Evolutionary conservation across 257 asterid genomes (phyloP).

Genomic region (Fraxinus excelsior): DNA sequence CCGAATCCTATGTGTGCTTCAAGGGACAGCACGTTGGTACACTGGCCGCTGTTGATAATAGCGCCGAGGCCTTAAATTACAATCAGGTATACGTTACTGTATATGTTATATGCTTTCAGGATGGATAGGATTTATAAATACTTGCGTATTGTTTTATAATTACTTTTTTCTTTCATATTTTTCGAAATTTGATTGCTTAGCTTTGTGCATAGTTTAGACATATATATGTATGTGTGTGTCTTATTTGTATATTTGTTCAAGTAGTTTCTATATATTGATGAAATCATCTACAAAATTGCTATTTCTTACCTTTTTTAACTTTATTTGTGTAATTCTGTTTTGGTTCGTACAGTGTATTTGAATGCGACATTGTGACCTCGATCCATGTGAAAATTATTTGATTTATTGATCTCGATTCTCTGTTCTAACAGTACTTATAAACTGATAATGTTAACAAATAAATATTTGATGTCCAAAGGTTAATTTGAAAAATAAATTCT

Average conservation of each 20-base stretch:
- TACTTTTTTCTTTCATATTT: neutral
- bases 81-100: constrained; percentile 44
- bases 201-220: too few species aligned
- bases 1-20: constrained; percentile 32
- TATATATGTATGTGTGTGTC: neutral
- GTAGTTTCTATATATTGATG: neutral
- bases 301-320: neutral
- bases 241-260: neutral
- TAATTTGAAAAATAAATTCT: neutral
- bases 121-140: neutral
- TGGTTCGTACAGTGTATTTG: neutral
- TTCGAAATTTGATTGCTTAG: neutral
- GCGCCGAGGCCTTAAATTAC: constrained; percentile 52
- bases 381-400: neutral
- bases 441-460: neutral
- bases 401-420: neutral
- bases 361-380: neutral
- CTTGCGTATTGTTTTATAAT: neutral
- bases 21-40: constrained; percentile 49
- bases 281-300: neutral
- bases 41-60: constrained; percentile 43
- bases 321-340: neutral
- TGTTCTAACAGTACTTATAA: neutral
- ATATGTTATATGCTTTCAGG: neutral
- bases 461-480: neutral